Conservation (phyloP, 129 eudicot species). For the Silybum marianum region DNA sequence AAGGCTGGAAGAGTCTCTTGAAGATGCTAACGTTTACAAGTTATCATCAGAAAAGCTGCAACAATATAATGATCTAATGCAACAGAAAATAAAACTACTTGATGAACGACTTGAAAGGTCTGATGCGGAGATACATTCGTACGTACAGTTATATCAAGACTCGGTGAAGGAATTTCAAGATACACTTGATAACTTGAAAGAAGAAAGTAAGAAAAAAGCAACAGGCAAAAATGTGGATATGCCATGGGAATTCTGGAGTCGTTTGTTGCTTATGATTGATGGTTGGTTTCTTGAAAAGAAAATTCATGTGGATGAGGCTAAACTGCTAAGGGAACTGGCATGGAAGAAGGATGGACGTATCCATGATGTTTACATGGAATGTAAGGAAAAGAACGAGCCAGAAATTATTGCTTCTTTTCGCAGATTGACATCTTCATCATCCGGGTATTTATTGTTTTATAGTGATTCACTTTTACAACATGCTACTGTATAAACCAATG, state of each 20-base stretch:
- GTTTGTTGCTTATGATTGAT: slow-evolving; percentile 77
- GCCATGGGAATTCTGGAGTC: slow-evolving; percentile 94
- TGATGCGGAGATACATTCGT: slow-evolving; percentile 82
- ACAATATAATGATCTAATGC: slow-evolving; percentile 77
- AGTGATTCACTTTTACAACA: slow-evolving; percentile 7
- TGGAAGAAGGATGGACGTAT: slow-evolving; percentile 78
- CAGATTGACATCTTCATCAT: slow-evolving; percentile 53
- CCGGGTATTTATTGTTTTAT: slow-evolving; percentile 46
- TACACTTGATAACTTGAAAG: slow-evolving; percentile 66
- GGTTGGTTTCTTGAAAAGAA: slow-evolving; percentile 94
- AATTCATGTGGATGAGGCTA: slow-evolving; percentile 63
- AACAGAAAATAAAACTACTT: slow-evolving; percentile 77
- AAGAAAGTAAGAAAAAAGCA: slow-evolving; percentile 69
- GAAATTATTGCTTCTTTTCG: slow-evolving; percentile 65
- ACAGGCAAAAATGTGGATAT: slow-evolving; percentile 68
- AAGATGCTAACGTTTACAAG: slow-evolving; percentile 67
- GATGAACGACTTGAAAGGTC: slow-evolving; percentile 85
- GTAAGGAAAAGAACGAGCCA: slow-evolving; percentile 66
- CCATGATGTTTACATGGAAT: slow-evolving; percentile 71
- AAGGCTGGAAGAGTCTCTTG: slow-evolving; percentile 78
- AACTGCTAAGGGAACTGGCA: slow-evolving; percentile 68
- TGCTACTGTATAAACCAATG: slow-evolving; percentile 12
- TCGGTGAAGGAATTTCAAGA: slow-evolving; percentile 89
- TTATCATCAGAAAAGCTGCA: slow-evolving; percentile 76
- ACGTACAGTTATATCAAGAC: slow-evolving; percentile 84